A percentile compares a stretch with the other conserved stretches of the same genome.
Evolutionary conservation across 2,329 filamentous ascomycete species (phyloP).

Genomic region (Fonsecaea erecta): DNA sequence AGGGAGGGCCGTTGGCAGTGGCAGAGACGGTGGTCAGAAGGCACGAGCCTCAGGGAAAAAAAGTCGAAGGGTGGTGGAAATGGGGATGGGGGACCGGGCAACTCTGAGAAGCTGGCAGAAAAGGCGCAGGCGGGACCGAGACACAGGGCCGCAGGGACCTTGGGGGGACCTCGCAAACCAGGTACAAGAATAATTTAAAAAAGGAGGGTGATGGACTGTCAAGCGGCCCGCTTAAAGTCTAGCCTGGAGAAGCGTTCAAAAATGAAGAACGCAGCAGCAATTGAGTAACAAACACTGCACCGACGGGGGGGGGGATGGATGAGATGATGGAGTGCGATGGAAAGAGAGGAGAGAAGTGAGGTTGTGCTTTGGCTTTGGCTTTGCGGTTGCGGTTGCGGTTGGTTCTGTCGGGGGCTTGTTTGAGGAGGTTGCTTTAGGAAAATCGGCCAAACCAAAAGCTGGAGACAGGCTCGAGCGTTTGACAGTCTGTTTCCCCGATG

Average conservation of each 20-base stretch:
- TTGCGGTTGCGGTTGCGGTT: constrained; percentile 15
- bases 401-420: constrained; percentile 12
- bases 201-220: constrained; percentile 19
- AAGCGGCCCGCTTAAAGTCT: constrained; percentile 12
- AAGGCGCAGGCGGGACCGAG: constrained; percentile 24
- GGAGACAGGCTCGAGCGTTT: constrained; percentile 13
- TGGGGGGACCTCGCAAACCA: constrained; percentile 2
- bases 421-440: constrained; percentile 10
- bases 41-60: constrained; percentile 31
- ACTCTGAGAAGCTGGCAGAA: constrained; percentile 13
- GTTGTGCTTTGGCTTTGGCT: constrained; percentile 16
- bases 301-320: constrained; percentile 3
- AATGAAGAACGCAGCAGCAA: constrained; percentile 10
- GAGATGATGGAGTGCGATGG: constrained; percentile 18
- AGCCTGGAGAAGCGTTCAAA: neutral
- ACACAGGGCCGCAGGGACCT: constrained; percentile 12
- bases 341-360: constrained; percentile 19
- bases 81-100: constrained; percentile 12
- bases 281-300: constrained; percentile 4
- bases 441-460: constrained; percentile 1
- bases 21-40: neutral
- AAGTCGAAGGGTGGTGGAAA: constrained; percentile 24
- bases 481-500: constrained; percentile 13
- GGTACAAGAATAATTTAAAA: constrained; percentile 14
- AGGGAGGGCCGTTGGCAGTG: constrained; percentile 18